A percentile compares a stretch with the other conserved stretches of the same genome.
phyloP scores from a whole-genome alignment of 2,329 filamentous ascomycete genomes.

The Samsoniella hepiali region DNA sequence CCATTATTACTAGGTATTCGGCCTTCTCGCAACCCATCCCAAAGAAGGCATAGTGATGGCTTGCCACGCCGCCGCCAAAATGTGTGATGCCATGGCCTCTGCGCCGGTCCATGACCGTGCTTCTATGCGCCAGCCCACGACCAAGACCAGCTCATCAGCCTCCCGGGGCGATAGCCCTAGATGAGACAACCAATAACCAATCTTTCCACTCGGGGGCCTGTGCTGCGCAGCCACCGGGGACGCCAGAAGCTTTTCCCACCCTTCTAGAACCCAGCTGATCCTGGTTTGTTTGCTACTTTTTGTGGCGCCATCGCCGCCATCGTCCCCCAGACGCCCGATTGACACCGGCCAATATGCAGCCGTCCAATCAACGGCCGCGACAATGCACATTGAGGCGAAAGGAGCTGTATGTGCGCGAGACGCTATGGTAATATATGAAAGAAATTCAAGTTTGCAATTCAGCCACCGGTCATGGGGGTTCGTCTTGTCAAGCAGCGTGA shows the following conservation, averaged over 20 bases:
- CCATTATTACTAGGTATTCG: neutral
- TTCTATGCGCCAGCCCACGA: neutral
- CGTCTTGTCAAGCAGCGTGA: neutral
- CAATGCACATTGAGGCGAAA: neutral
- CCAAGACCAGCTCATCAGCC: neutral
- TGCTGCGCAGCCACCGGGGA: neutral
- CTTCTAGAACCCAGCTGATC: conserved; percentile 5
- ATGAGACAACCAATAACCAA: neutral
- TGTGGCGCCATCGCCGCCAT: neutral
- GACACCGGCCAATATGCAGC: neutral
- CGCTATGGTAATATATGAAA: conserved; percentile 5
- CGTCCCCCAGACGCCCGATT: neutral
- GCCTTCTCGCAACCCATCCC: neutral
- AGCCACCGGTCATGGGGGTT: neutral
- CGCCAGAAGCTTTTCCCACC: neutral
- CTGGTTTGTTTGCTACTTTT: conserved; percentile 10
- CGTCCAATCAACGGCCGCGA: neutral
- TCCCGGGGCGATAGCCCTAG: neutral
- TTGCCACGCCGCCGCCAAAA: neutral
- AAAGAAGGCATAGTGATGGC: neutral
- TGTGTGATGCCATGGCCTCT: neutral
- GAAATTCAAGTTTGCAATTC: neutral
- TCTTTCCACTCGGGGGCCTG: neutral
- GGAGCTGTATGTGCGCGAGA: neutral
- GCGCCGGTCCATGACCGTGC: neutral